Percentiles rank a stretch among this genome's conserved stretches.
Evolutionary conservation across 306 rosid species (phyloP).

Genomic region (Datisca glomerata): DNA sequence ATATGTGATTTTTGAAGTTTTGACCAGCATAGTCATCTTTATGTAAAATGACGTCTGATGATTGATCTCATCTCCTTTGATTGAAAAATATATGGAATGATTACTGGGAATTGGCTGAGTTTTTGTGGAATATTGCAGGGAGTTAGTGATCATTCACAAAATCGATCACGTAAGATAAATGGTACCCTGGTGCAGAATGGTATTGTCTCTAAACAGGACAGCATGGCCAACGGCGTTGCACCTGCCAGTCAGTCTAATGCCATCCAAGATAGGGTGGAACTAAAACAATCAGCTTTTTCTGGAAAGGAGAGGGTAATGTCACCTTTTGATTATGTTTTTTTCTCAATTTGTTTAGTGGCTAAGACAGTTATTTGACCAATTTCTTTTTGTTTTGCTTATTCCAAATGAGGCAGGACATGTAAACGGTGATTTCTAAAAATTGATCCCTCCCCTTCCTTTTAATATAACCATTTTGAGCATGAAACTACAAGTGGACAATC

Average conservation of each 20-base stretch:
- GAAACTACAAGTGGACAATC: too few species aligned
- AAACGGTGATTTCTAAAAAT: background rate
- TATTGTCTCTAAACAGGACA: slow-evolving; percentile 22
- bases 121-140: slow-evolving; percentile 67
- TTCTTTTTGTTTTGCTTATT: background rate
- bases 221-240: slow-evolving; percentile 45
- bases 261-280: slow-evolving; percentile 29
- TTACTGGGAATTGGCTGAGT: too few species aligned
- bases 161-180: slow-evolving; percentile 46
- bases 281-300: slow-evolving; percentile 35
- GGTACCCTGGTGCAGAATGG: slow-evolving; percentile 30
- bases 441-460: background rate
- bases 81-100: slow-evolving; percentile 10
- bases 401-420: background rate
- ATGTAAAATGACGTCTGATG: too few species aligned
- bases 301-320: slow-evolving; percentile 52
- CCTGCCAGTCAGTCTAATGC: slow-evolving; percentile 28
- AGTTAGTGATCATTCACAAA: slow-evolving; percentile 44
- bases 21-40: too few species aligned
- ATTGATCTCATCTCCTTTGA: too few species aligned
- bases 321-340: too few species aligned
- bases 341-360: too few species aligned
- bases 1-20: too few species aligned
- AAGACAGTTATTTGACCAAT: too few species aligned
- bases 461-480: too few species aligned